These are phyloP conservation scores for Yueomyces sp. DNA, from an alignment of 805 yeast species.

Conservation along the genomic window DNA sequence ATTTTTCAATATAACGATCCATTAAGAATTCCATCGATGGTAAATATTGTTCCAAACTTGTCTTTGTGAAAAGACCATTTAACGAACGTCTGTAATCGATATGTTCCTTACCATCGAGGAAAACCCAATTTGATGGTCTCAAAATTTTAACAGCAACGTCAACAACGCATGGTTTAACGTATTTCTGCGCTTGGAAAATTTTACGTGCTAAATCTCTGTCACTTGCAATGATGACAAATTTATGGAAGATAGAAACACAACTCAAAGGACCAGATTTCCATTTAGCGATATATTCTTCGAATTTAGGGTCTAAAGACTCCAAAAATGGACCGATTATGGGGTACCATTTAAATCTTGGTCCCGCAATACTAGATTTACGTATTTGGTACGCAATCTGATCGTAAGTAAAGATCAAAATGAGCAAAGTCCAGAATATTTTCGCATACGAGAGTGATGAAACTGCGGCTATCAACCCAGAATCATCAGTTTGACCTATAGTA, in stretches of 20 bases:
- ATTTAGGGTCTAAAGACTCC: conserved; percentile 89
- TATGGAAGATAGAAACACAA: conserved; percentile 96
- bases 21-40: conserved; percentile 77
- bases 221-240: conserved; percentile 90
- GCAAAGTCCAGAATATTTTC: conserved; percentile 27
- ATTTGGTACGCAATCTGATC: conserved; percentile 72
- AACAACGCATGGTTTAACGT: conserved; percentile 94
- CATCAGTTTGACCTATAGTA: background rate
- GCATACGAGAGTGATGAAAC: background rate
- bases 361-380: conserved; percentile 80
- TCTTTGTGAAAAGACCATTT: conserved; percentile 77
- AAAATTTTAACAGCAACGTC: conserved; percentile 91
- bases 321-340: conserved; percentile 94
- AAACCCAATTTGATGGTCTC: conserved; percentile 96
- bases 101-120: conserved; percentile 91
- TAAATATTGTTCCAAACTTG: conserved; percentile 71
- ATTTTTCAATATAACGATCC: conserved; percentile 66
- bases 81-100: conserved; percentile 83
- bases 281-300: conserved; percentile 81
- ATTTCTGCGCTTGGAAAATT: conserved; percentile 69
- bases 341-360: conserved; percentile 79
- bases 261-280: conserved; percentile 93
- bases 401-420: conserved; percentile 39
- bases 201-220: conserved; percentile 81
- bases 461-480: no score